A percentile compares a stretch with the other conserved stretches of the same genome.
Evolutionary conservation across 768 basidiomycete species (phyloP).

Genomic region (Piloderma croceum): DNA sequence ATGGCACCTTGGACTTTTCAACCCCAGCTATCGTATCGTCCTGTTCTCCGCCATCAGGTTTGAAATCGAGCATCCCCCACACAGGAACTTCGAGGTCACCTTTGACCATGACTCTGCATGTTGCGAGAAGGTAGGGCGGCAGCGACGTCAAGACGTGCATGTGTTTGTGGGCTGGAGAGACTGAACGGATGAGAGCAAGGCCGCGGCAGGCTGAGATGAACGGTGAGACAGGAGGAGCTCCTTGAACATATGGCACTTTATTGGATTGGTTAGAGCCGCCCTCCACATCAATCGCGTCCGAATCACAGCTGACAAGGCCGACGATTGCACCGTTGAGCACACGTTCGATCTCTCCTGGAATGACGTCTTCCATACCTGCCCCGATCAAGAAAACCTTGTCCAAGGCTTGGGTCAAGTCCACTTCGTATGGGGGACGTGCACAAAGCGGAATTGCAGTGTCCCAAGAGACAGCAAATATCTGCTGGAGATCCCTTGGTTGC

Average conservation of each 20-base stretch:
- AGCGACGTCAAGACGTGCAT: slow-evolving; percentile 83
- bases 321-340: slow-evolving; percentile 82
- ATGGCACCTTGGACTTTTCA: slow-evolving; percentile 60
- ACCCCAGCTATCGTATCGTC: slow-evolving; percentile 47
- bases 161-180: slow-evolving; percentile 26
- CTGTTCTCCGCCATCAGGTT: slow-evolving; percentile 28
- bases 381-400: slow-evolving; percentile 66
- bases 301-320: slow-evolving; percentile 56
- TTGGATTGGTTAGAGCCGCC: background rate
- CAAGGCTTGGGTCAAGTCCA: slow-evolving; percentile 52
- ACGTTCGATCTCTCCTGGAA: slow-evolving; percentile 56
- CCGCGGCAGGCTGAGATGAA: slow-evolving; percentile 62
- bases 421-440: slow-evolving; percentile 64
- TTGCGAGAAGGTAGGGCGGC: slow-evolving; percentile 40
- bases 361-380: slow-evolving; percentile 74
- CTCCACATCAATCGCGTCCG: slow-evolving; percentile 31
- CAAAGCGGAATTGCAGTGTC: slow-evolving; percentile 62
- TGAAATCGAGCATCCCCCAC: slow-evolving; percentile 81
- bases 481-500: slow-evolving; percentile 19
- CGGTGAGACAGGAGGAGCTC: slow-evolving; percentile 49
- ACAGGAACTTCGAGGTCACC: slow-evolving; percentile 87
- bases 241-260: slow-evolving; percentile 55
- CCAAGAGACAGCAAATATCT: slow-evolving; percentile 51
- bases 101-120: slow-evolving; percentile 54
- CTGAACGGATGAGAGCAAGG: slow-evolving; percentile 66